These are phyloP conservation scores for Piromyces finnis DNA, from an alignment of 192 early-diverging fungal species.

Conservation along the genomic window DNA sequence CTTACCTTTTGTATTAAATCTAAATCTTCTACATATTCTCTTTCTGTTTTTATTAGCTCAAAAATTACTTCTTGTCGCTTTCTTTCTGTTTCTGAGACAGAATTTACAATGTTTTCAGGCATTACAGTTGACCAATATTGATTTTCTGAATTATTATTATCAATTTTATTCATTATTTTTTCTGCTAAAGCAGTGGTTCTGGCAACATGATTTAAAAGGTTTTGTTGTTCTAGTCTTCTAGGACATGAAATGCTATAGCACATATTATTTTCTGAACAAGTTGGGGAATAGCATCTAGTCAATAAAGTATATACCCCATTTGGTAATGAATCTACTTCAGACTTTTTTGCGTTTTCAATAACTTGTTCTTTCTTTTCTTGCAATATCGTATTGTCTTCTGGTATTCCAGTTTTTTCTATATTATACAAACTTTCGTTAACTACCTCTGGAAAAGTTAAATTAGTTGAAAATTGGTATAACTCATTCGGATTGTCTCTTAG, in stretches of 20 bases:
- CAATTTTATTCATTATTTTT: neutral
- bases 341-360: slow-evolving; percentile 2
- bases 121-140: neutral
- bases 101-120: neutral
- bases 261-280: slow-evolving; percentile 55
- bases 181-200: neutral
- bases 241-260: slow-evolving; percentile 89
- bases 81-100: neutral
- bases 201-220: slow-evolving; percentile 1
- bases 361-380: neutral
- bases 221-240: slow-evolving; percentile 47
- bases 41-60: slow-evolving; percentile 4
- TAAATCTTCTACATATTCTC: slow-evolving; percentile 1
- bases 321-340: slow-evolving; percentile 14
- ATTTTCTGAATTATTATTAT: neutral
- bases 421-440: neutral
- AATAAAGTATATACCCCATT: slow-evolving; percentile 81
- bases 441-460: slow-evolving; percentile 2
- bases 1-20: slow-evolving; percentile 2
- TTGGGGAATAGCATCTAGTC: slow-evolving; percentile 86
- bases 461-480: slow-evolving; percentile 58
- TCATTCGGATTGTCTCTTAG: slow-evolving; percentile 71
- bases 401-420: neutral
- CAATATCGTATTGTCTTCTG: neutral
- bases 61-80: slow-evolving; percentile 1